Evolutionary conservation across 306 rosid species (phyloP).

Genomic region (Citrullus amarus): DNA sequence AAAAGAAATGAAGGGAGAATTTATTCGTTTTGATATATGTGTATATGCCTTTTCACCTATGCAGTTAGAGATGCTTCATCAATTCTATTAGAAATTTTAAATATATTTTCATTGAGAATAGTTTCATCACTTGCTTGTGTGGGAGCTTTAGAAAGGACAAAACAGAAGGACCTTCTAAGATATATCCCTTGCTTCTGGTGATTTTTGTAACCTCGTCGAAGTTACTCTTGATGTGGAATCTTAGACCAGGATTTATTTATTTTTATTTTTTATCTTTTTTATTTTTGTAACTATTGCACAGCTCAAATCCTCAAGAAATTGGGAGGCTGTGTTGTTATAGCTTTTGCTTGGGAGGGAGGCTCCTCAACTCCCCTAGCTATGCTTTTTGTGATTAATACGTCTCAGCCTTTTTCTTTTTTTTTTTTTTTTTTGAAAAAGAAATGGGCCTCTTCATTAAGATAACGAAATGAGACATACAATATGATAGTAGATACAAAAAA

Average conservation of each 20-base stretch:
- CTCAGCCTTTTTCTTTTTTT: neutral
- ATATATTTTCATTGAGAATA: neutral
- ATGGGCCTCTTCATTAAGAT: too few species aligned
- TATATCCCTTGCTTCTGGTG: neutral
- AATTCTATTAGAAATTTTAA: neutral
- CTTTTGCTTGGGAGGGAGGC: neutral
- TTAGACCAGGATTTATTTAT: too few species aligned
- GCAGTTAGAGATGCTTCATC: neutral
- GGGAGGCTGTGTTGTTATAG: neutral
- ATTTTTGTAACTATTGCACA: too few species aligned
- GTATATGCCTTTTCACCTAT: neutral
- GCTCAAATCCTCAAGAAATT: neutral
- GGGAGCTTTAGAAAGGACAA: neutral
- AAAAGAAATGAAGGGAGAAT: neutral
- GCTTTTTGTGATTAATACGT: neutral
- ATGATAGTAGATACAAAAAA: too few species aligned
- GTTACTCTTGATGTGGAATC: neutral
- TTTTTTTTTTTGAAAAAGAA: too few species aligned
- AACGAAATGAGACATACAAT: too few species aligned
- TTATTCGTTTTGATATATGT: neutral
- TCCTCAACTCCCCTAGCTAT: neutral
- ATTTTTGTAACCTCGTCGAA: too few species aligned
- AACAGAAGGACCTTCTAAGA: neutral
- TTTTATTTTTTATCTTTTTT: too few species aligned
- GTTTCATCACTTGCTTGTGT: neutral